Conservation (phyloP, 768 basidiomycete genomes). For the Fomitopsis serialis region DNA sequence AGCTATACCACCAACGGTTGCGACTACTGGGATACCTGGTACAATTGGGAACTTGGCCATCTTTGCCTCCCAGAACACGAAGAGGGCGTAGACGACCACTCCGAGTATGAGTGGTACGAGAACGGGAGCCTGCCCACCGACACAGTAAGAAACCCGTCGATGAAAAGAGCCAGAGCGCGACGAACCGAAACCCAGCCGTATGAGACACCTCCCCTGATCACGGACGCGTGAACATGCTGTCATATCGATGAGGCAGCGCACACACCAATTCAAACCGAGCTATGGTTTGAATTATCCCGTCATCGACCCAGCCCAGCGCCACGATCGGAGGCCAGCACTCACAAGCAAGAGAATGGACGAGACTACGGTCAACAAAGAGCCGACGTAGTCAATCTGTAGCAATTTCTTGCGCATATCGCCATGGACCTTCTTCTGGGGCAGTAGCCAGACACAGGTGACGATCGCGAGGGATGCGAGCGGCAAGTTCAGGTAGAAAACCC, state of each 20-base stretch:
- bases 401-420: slow-evolving; percentile 14
- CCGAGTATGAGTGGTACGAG: neutral
- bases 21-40: slow-evolving; percentile 2
- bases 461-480: neutral
- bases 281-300: neutral
- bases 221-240: neutral
- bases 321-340: neutral
- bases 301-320: neutral
- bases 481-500: slow-evolving; percentile 4
- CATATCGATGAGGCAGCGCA: neutral
- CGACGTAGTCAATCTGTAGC: slow-evolving; percentile 14
- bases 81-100: neutral
- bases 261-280: neutral
- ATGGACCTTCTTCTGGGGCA: slow-evolving; percentile 15
- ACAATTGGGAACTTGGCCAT: slow-evolving; percentile 12
- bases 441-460: slow-evolving; percentile 13
- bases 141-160: neutral
- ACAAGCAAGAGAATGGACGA: neutral
- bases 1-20: neutral
- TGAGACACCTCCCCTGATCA: neutral
- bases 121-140: neutral
- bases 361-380: neutral
- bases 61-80: slow-evolving; percentile 13
- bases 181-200: neutral
- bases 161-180: neutral